Evolutionary conservation across 371 early-diverging fungal species (phyloP).

Genomic region (Cokeromyces recurvatus): DNA sequence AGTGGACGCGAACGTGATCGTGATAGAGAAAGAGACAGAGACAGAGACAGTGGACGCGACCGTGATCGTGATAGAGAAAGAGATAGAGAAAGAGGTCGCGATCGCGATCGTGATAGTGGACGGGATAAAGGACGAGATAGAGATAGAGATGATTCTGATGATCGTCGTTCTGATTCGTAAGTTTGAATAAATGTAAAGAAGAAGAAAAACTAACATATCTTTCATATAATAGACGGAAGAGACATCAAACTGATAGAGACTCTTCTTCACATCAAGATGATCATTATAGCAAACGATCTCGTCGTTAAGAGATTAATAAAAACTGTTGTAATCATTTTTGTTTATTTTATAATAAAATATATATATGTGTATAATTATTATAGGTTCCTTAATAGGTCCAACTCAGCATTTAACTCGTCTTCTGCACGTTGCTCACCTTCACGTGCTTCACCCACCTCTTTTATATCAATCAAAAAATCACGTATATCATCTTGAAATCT

Average conservation of each 20-base stretch:
- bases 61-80: conserved; percentile 3
- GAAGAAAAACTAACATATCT: too few species aligned
- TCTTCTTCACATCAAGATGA: conserved; percentile 14
- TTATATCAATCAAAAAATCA: conserved; percentile 83
- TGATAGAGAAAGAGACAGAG: conserved; percentile 2
- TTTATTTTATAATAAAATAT: too few species aligned
- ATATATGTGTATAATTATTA: too few species aligned
- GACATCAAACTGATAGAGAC: conserved; percentile 13
- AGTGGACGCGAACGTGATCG: background rate
- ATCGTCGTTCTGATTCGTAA: conserved; percentile 21
- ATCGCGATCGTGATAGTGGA: background rate
- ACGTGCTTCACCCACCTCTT: conserved; percentile 18
- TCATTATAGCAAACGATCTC: conserved; percentile 15
- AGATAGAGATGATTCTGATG: conserved; percentile 13
- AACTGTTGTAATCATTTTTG: too few species aligned
- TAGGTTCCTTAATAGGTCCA: conserved; percentile 14
- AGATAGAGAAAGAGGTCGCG: conserved; percentile 6
- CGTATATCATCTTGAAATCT: conserved; percentile 85
- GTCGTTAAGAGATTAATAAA: conserved; percentile 1
- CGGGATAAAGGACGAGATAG: background rate
- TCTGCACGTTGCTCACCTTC: conserved; percentile 10
- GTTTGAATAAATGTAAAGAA: too few species aligned
- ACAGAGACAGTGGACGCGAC: conserved; percentile 4
- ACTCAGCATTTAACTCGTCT: conserved; percentile 24
- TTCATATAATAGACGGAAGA: conserved; percentile 17